Base-by-base conservation (phyloP, 257 asterid genomes). In the Ocimum tenuiflorum region DNA sequence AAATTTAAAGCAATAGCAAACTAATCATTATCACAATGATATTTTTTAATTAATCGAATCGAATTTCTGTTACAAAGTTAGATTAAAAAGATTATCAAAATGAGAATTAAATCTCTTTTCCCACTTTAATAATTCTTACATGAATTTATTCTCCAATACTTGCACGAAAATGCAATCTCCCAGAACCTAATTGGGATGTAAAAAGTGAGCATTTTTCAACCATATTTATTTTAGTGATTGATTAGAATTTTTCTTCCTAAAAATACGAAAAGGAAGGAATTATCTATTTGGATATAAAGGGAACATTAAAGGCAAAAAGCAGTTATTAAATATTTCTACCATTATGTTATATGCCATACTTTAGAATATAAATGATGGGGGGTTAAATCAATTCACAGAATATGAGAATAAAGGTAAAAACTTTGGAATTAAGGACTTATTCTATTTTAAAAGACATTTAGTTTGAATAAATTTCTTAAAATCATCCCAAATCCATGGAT, bases 381-480 rank as follows among this genome's bases (percentile, higher is more conserved):
- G 4, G n/a, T 27, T 27, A 75, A 68, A 60, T 62, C 70, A 49
- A 70, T 65, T 60, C 18, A 72, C 58, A 19, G 71, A 71, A 73
- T 56, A 73, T 60, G 76, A 57, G 82, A 76, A 82, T 82, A 82
- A 82, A 82, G 87, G 31, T 60, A 36, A 45, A n/a, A 66, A 50
- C 54, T 63, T 73, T 73, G 66, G 78, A 71, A 68, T 76, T 54
- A 74, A 77, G 83, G 60, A 82, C 73, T 63, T 65, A 79, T 79
- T 77, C 87, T 73, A 64, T 63, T 67, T 70, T 9, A 0, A 20
- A 22, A 31, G 0, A 7, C 14, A 51, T 24, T 17, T 39, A 52
- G 51, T 41, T 24, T 10, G 9, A 18, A 42, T 22, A 68, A 58
- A 10, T 73, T 53, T 60, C 51, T 49, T 64, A 38, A 72, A 68